phyloP scores from a whole-genome alignment of 2,329 filamentous ascomycete genomes.

The Scedosporium dehoogii region DNA sequence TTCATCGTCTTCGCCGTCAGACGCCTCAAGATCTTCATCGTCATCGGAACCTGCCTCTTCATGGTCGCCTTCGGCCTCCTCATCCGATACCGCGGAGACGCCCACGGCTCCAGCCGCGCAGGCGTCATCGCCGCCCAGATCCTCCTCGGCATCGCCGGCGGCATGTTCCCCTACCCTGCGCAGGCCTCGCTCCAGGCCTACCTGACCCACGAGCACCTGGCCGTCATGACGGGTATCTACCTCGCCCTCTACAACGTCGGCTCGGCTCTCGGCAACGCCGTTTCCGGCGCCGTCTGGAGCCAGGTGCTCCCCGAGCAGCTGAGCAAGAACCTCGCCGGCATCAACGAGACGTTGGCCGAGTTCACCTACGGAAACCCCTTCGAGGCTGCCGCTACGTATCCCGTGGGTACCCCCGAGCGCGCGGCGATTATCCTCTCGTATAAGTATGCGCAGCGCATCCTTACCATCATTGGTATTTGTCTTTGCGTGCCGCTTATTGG shows the following conservation, averaged over 20 bases:
- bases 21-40: conserved; percentile 54
- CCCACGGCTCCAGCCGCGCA: conserved; percentile 29
- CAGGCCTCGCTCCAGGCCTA: conserved; percentile 33
- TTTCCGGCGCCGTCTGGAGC: conserved; percentile 54
- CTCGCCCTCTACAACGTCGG: conserved; percentile 55
- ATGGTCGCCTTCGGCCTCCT: conserved; percentile 56
- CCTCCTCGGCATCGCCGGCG: conserved; percentile 52
- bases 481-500: conserved; percentile 36
- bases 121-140: conserved; percentile 55
- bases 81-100: conserved; percentile 50
- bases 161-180: conserved; percentile 46
- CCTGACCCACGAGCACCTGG: conserved; percentile 42
- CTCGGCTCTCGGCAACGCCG: conserved; percentile 47
- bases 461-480: conserved; percentile 38
- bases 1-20: conserved; percentile 46
- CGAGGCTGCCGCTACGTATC: conserved; percentile 20
- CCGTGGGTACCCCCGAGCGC: conserved; percentile 32
- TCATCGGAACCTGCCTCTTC: conserved; percentile 49
- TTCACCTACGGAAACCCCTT: conserved; percentile 26
- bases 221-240: conserved; percentile 54
- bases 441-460: conserved; percentile 34
- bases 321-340: conserved; percentile 19
- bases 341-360: conserved; percentile 27
- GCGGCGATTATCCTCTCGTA: conserved; percentile 32
- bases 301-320: conserved; percentile 43